Percentiles rank a stretch among this genome's conserved stretches.
phyloP scores from a whole-genome alignment of 495 filamentous ascomycete genomes.

The Ramalina intermedia region DNA sequence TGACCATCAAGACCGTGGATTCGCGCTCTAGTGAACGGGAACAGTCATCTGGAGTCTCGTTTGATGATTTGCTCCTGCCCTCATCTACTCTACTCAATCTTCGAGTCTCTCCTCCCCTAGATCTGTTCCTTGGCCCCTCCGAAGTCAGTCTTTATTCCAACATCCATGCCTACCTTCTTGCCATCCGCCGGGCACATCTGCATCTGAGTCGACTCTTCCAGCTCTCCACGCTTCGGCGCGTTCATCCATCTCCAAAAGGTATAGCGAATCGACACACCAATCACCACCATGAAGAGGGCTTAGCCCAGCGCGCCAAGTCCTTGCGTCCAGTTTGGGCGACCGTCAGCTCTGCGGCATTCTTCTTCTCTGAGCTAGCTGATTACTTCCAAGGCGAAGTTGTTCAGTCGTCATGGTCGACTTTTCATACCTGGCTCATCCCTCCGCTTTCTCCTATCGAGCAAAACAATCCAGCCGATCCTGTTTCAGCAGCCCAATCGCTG shows the following conservation, averaged over 20 bases:
- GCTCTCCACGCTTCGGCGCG: constrained; percentile 57
- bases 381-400: constrained; percentile 88
- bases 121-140: constrained; percentile 64
- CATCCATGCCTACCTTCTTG: constrained; percentile 76
- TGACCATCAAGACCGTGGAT: constrained; percentile 35
- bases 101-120: constrained; percentile 63
- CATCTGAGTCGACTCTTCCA: constrained; percentile 74
- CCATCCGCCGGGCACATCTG: constrained; percentile 68
- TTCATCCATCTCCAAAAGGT: constrained; percentile 53
- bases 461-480: not conserved
- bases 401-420: constrained; percentile 54
- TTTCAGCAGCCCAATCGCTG: not conserved
- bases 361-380: constrained; percentile 67
- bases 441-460: not conserved
- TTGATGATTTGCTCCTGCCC: constrained; percentile 73
- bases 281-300: constrained; percentile 42
- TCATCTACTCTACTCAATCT: constrained; percentile 56
- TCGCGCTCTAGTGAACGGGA: not conserved
- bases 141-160: constrained; percentile 67
- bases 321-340: constrained; percentile 82
- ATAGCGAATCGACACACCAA: constrained; percentile 28
- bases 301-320: constrained; percentile 39
- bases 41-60: constrained; percentile 24
- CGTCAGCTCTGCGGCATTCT: constrained; percentile 66
- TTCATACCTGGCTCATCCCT: constrained; percentile 41